Conservation (phyloP, 2,329 filamentous ascomycete species). For the Ceratocystis variospora region DNA sequence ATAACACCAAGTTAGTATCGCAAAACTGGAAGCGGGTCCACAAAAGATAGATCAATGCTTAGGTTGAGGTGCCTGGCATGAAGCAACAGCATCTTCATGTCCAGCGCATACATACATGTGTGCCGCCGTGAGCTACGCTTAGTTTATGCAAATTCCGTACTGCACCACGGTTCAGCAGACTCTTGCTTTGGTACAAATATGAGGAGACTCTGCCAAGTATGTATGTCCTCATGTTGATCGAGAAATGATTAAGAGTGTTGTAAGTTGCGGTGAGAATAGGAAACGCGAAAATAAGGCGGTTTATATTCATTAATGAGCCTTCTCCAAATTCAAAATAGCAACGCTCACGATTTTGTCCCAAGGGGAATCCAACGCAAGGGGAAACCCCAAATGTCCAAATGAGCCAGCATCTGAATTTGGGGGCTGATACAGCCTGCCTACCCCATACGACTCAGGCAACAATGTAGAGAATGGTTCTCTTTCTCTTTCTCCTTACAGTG, state of each 20-base stretch:
- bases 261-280: not conserved
- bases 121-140: constrained; percentile 12
- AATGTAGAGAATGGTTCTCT: not conserved
- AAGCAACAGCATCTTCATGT: not conserved
- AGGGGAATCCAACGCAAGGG: not conserved
- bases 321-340: not conserved
- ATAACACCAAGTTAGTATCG: not conserved
- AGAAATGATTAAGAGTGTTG: not conserved
- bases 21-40: not conserved
- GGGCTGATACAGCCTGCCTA: not conserved
- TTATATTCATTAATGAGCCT: not conserved
- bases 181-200: no score
- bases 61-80: not conserved
- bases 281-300: not conserved
- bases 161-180: not conserved
- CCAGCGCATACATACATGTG: constrained; percentile 4
- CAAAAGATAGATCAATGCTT: no score
- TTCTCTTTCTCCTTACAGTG: not conserved
- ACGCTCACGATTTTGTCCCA: not conserved
- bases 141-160: constrained; percentile 7
- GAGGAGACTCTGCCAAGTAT: not conserved
- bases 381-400: not conserved
- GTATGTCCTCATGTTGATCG: not conserved
- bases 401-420: not conserved
- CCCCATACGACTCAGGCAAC: not conserved